A percentile compares a stretch with the other conserved stretches of the same genome.
Evolutionary conservation across 129 eudicot genomes (phyloP).

Genomic region (Artemisia tridentata): DNA sequence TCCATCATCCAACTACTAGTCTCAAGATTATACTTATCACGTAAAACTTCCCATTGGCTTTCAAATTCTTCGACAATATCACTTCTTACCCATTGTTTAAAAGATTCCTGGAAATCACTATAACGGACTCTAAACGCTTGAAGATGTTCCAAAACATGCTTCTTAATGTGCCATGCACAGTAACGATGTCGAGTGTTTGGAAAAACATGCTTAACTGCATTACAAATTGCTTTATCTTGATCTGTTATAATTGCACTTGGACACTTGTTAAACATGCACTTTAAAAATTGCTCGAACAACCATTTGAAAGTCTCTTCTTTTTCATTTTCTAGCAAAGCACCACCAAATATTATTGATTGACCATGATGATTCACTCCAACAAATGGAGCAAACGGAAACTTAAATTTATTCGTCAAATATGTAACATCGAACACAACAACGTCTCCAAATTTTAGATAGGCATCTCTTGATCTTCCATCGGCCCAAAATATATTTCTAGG

Average conservation of each 20-base stretch:
- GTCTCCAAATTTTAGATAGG: background rate
- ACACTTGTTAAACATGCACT: too few relatives aligned
- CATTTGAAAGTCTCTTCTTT: too few relatives aligned
- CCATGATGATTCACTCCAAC: conserved; percentile 2
- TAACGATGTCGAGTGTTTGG: conserved; percentile 7
- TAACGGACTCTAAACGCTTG: background rate
- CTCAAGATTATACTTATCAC: too few relatives aligned
- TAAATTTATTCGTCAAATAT: background rate
- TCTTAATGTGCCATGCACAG: background rate
- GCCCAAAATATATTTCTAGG: too few relatives aligned
- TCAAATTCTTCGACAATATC: background rate
- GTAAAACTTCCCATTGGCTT: too few relatives aligned
- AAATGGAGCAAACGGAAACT: background rate
- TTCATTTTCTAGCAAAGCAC: too few relatives aligned
- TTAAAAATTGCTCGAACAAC: too few relatives aligned
- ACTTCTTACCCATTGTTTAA: background rate
- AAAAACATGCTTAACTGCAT: background rate
- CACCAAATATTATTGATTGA: background rate
- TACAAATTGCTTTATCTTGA: background rate
- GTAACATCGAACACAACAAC: background rate
- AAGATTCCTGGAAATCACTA: background rate
- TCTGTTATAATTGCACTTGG: too few relatives aligned
- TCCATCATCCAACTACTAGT: background rate
- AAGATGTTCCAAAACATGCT: background rate
- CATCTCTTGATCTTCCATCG: background rate